Conservation (phyloP, 768 basidiomycete species). For the Gymnopilus dilepis region DNA sequence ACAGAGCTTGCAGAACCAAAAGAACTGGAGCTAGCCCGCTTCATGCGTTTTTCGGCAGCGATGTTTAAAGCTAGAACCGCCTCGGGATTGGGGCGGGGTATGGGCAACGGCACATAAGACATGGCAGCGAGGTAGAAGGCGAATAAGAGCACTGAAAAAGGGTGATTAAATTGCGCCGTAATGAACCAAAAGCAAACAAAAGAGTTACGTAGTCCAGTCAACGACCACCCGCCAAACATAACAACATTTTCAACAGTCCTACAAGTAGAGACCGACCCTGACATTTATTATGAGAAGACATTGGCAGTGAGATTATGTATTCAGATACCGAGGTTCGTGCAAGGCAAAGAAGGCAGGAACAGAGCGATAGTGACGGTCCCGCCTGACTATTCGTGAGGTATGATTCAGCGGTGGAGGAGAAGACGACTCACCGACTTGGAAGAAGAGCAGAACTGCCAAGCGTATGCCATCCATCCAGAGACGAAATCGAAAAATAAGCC, state of each 20-base stretch:
- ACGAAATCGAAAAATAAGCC: conserved; percentile 46
- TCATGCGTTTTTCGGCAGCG: conserved; percentile 22
- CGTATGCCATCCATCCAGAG: conserved; percentile 43
- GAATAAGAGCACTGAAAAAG: conserved; percentile 32
- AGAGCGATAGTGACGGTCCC: conserved; percentile 38
- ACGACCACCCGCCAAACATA: conserved; percentile 36
- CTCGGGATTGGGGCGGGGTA: conserved; percentile 30
- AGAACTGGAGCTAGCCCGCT: conserved; percentile 25
- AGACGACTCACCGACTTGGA: conserved; percentile 34
- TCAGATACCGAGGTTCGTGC: conserved; percentile 37
- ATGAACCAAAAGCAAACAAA: background rate
- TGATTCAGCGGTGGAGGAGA: background rate
- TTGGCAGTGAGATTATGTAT: background rate
- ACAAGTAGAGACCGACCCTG: conserved; percentile 37
- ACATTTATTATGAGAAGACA: background rate
- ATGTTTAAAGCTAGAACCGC: conserved; percentile 25
- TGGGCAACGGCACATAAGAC: conserved; percentile 34
- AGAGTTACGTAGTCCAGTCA: conserved; percentile 41
- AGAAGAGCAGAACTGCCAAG: conserved; percentile 35
- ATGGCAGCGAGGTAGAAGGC: conserved; percentile 34
- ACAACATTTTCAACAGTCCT: conserved; percentile 32
- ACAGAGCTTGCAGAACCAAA: conserved; percentile 22
- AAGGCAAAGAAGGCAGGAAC: conserved; percentile 38
- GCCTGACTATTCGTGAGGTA: conserved; percentile 25
- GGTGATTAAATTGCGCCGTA: background rate